Percentiles rank a stretch among this genome's conserved stretches.
Evolutionary conservation across 2,329 filamentous ascomycete genomes (phyloP).

Genomic region (Phialocephala sp.): DNA sequence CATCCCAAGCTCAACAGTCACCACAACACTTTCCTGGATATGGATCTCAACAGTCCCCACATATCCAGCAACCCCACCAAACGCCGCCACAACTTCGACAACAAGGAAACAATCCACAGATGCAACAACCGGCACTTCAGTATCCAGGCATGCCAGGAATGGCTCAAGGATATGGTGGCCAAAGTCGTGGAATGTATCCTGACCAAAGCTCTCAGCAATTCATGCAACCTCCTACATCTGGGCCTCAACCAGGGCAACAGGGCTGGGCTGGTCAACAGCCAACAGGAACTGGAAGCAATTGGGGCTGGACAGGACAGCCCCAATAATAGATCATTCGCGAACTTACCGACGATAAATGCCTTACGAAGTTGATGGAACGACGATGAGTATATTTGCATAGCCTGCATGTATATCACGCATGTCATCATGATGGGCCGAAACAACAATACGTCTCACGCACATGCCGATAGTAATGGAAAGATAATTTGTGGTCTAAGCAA

Average conservation of each 20-base stretch:
- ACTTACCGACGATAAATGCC: slow-evolving; percentile 24
- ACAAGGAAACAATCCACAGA: slow-evolving; percentile 57
- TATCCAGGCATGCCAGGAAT: slow-evolving; percentile 69
- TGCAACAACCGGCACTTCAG: slow-evolving; percentile 64
- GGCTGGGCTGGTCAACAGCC: slow-evolving; percentile 44
- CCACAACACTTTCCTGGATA: slow-evolving; percentile 62
- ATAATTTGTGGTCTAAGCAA: slow-evolving; percentile 32
- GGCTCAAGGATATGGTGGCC: slow-evolving; percentile 61
- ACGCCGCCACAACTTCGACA: slow-evolving; percentile 67
- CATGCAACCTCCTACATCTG: slow-evolving; percentile 64
- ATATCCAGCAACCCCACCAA: slow-evolving; percentile 55
- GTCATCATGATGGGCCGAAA: slow-evolving; percentile 22
- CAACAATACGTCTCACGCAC: slow-evolving; percentile 13
- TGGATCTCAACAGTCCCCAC: slow-evolving; percentile 50
- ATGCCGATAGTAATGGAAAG: slow-evolving; percentile 19
- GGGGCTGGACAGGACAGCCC: slow-evolving; percentile 41
- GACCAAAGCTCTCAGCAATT: slow-evolving; percentile 70
- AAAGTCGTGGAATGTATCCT: slow-evolving; percentile 63
- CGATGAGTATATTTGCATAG: slow-evolving; percentile 32
- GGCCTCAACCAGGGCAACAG: slow-evolving; percentile 39
- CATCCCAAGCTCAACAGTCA: slow-evolving; percentile 65
- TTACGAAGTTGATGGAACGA: slow-evolving; percentile 32
- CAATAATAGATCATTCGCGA: slow-evolving; percentile 29
- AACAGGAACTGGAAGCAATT: slow-evolving; percentile 35
- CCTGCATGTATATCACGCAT: slow-evolving; percentile 26